phyloP scores from a whole-genome alignment of 495 filamentous ascomycete species.

The Durotheca rogersii region DNA sequence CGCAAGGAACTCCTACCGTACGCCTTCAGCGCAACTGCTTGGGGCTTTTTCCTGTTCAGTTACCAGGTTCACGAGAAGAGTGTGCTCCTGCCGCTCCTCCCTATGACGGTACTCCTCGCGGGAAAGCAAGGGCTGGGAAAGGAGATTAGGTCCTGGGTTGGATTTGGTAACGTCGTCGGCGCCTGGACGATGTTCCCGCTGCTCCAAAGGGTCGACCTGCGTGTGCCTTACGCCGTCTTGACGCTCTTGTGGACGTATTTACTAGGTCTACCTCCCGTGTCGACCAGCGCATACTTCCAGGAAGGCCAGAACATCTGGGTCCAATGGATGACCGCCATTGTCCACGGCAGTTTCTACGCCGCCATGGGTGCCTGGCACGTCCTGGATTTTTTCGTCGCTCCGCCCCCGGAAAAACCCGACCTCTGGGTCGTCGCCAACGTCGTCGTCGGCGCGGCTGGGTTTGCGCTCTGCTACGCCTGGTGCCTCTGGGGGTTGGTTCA shows the following conservation, averaged over 20 bases:
- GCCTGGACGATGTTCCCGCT: slow-evolving; percentile 94
- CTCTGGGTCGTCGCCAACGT: slow-evolving; percentile 92
- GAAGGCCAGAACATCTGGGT: slow-evolving; percentile 46
- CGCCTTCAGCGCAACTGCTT: slow-evolving; percentile 76
- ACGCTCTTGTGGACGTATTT: slow-evolving; percentile 87
- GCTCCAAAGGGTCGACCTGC: slow-evolving; percentile 78
- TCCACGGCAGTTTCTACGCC: slow-evolving; percentile 75
- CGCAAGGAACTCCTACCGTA: slow-evolving; percentile 73
- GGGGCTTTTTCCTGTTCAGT: slow-evolving; percentile 96
- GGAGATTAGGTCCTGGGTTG: slow-evolving; percentile 81
- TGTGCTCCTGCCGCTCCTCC: slow-evolving; percentile 84
- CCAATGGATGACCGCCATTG: slow-evolving; percentile 57
- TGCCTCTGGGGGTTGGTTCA: slow-evolving; percentile 70
- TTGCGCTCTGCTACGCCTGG: slow-evolving; percentile 87
- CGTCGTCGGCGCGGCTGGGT: slow-evolving; percentile 78
- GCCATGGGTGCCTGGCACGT: slow-evolving; percentile 79
- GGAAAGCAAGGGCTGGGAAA: slow-evolving; percentile 72
- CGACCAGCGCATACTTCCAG: slow-evolving; percentile 63
- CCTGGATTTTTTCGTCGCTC: slow-evolving; percentile 62
- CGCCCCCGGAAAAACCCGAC: slow-evolving; percentile 79
- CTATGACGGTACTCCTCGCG: slow-evolving; percentile 84
- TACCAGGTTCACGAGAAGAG: slow-evolving; percentile 99
- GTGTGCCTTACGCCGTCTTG: slow-evolving; percentile 80
- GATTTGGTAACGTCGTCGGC: slow-evolving; percentile 87
- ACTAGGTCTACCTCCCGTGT: slow-evolving; percentile 78